These are phyloP conservation scores for Euphorbia celastroides DNA, from an alignment of 441 rosid genomes.

Conservation along the genomic window DNA sequence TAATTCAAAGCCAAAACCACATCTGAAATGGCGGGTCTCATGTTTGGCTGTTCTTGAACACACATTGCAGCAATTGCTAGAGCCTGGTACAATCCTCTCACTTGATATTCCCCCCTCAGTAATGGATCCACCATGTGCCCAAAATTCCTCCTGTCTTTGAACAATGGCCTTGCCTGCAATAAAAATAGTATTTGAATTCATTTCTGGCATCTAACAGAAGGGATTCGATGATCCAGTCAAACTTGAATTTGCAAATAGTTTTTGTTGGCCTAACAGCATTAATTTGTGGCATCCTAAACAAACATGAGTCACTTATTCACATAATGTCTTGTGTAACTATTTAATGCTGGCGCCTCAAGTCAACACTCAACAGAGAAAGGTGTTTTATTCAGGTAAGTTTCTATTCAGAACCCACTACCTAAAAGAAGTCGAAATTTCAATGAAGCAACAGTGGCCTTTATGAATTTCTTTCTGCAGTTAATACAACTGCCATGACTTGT, in stretches of 20 bases:
- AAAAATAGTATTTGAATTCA: not conserved
- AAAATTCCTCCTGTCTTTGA: conserved; percentile 82
- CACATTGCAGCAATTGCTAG: conserved; percentile 96
- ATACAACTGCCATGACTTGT: not conserved
- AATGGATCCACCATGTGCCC: conserved; percentile 86
- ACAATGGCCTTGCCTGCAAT: conserved; percentile 81
- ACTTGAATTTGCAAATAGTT: too few relatives aligned
- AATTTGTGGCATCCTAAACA: not conserved
- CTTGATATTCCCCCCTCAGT: conserved; percentile 72
- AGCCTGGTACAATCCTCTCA: conserved; percentile 87
- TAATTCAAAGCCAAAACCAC: conserved; percentile 86
- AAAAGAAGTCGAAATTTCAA: not conserved
- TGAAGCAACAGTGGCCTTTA: not conserved
- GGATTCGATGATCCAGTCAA: too few relatives aligned
- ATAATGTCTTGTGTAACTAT: not conserved
- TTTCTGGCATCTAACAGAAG: too few relatives aligned
- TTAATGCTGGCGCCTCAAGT: not conserved
- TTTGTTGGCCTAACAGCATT: too few relatives aligned
- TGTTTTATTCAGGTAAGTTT: not conserved
- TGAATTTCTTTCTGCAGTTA: not conserved
- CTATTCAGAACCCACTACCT: not conserved
- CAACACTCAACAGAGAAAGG: not conserved
- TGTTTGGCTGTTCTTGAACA: conserved; percentile 86
- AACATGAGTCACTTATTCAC: not conserved
- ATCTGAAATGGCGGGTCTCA: conserved; percentile 75